Conservation (phyloP, 352 stramenopile species). For the Phytopythium oedochilum region DNA sequence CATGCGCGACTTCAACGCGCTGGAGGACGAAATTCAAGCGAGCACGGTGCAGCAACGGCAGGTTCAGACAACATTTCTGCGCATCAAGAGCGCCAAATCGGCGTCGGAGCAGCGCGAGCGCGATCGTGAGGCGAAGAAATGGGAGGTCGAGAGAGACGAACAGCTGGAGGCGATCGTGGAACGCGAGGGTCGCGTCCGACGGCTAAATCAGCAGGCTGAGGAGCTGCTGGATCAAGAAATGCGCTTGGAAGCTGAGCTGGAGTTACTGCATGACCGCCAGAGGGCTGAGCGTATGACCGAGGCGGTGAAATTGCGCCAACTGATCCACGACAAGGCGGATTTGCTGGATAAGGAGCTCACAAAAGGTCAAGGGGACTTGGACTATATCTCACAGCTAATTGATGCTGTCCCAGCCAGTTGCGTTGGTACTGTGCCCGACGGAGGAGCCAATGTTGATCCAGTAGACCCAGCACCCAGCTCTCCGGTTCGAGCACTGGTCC, state of each 20-base stretch:
- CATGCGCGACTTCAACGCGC: constrained; percentile 32
- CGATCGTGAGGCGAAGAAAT: constrained; percentile 18
- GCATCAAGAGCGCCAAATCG: constrained; percentile 6
- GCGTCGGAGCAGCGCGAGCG: constrained; percentile 13
- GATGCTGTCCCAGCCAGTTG: constrained; percentile 1
- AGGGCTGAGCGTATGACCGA: constrained; percentile 29
- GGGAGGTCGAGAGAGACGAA: constrained; percentile 31
- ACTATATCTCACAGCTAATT: constrained; percentile 39
- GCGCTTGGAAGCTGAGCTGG: constrained; percentile 36
- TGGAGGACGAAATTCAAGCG: constrained; percentile 40
- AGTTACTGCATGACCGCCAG: constrained; percentile 41
- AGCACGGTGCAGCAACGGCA: constrained; percentile 16
- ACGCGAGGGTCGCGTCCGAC: constrained; percentile 14
- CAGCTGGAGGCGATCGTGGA: constrained; percentile 29
- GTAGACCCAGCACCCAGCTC: constrained; percentile 1
- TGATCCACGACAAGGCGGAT: constrained; percentile 37
- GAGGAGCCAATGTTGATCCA: constrained; percentile 3
- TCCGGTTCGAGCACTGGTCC: constrained; percentile 22
- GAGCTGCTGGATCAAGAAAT: constrained; percentile 35
- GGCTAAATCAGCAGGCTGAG: constrained; percentile 14
- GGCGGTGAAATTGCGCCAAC: constrained; percentile 26
- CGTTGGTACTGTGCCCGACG: too few species aligned
- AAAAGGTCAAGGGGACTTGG: constrained; percentile 39
- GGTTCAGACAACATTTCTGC: constrained; percentile 21
- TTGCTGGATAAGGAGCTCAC: constrained; percentile 43